Evolutionary conservation across 345 rosid species (phyloP).

Genomic region (Capsella bursapastoris): DNA sequence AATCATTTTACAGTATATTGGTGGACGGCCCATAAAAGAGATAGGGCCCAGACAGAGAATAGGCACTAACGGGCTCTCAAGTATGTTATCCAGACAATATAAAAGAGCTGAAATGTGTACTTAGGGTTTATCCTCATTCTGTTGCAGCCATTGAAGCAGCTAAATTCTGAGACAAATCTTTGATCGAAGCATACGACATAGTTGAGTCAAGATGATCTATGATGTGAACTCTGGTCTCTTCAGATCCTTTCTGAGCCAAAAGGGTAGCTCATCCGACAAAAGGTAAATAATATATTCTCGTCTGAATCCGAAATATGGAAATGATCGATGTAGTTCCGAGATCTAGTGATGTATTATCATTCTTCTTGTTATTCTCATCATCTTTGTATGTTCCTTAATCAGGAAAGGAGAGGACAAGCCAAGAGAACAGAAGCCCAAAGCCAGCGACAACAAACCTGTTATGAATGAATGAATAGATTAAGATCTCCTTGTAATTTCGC

Average conservation of each 20-base stretch:
- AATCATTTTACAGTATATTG: neutral
- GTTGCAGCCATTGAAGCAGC: conserved; percentile 10
- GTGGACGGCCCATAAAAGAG: conserved; percentile 20
- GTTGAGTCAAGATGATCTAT: conserved; percentile 71
- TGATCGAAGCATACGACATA: conserved; percentile 1
- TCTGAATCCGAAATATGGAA: conserved; percentile 4
- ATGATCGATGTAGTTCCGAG: conserved; percentile 8
- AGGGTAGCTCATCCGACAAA: conserved; percentile 89
- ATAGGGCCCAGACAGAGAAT: conserved; percentile 17
- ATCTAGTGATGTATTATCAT: neutral
- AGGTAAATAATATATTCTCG: conserved; percentile 49
- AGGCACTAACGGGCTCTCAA: neutral
- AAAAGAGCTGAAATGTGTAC: conserved; percentile 1
- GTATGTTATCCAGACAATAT: conserved; percentile 16
- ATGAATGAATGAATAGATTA: conserved; percentile 84
- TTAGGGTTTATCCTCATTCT: conserved; percentile 26
- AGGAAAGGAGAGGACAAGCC: conserved; percentile 97
- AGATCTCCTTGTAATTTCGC: neutral
- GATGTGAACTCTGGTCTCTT: conserved; percentile 93
- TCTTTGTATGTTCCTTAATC: conserved; percentile 1
- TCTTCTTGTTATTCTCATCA: neutral
- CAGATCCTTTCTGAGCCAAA: conserved; percentile 95
- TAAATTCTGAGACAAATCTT: neutral
- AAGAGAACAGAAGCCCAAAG: conserved; percentile 88
- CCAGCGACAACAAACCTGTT: conserved; percentile 94